Evolutionary conservation across 345 rosid species (phyloP), one percentile per base, ranked within the genome.

Genomic region (Syzygium grande): DNA sequence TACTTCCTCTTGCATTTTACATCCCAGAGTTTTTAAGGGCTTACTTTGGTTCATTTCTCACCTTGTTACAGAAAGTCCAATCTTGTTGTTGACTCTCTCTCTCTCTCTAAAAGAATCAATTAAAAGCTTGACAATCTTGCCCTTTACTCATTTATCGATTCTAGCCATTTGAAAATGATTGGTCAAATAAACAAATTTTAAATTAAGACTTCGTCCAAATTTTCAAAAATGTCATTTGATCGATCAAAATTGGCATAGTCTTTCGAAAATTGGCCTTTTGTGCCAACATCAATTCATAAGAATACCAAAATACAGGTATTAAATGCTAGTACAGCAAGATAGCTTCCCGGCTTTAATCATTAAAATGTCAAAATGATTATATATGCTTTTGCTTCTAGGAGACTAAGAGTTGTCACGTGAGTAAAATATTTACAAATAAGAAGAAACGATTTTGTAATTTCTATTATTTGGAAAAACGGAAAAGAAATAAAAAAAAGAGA

Each of bases 261-360:
- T 16, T 16, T 16, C 2, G 2, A 15, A 29, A 16, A 30, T 0
- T 4, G 3, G 12, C 23, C 0, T 30, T 11, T 30, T 16, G 3
- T 16, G 43, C 43, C 30, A 4, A 65, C 3, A 65, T 4, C 22
- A 65, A 16, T 30, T 65, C 6, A 30, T 16, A 16, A 65, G 12
- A 65, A 65, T 15, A 30, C 23, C 22, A 65, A 30, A 65, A 30
- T 65, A 30, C 1, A 16, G 0, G 11, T 1, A 65, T 30, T 22
- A 4, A 15, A 29, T 30, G 2, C 38, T 2, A 3, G 11, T n/a
- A 58, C 29, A 58, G 27, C 65, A 23, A 0, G 0, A 2, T 0
- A 13, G 22, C 11, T 55, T 0, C 11, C 0, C 63, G 11, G n/a
- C 63, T 58, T 58, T 58, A 58, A 58, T 58, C 29, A 23, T 58